A percentile compares a stretch with the other conserved stretches of the same genome.
Conservation (phyloP, 805 yeast species). For the Wickerhamomyces sydowiorum region DNA sequence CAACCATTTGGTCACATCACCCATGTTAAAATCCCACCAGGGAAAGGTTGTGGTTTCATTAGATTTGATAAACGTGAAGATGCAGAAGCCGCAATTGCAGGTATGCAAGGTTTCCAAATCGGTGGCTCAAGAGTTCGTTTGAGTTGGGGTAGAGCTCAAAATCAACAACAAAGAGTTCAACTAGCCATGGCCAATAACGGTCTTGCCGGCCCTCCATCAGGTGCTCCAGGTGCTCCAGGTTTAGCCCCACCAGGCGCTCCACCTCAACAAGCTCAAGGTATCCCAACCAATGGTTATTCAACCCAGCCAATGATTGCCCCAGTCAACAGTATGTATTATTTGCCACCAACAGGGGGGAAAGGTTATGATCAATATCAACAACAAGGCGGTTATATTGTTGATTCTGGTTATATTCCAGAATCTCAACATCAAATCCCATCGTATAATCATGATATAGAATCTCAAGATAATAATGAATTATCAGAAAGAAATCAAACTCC, state of each 20-base stretch:
- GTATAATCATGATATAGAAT: neutral
- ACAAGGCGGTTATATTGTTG: neutral
- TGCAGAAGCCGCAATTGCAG: slow-evolving; percentile 72
- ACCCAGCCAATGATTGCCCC: slow-evolving; percentile 10
- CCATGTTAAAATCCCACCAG: slow-evolving; percentile 70
- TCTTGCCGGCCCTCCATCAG: neutral
- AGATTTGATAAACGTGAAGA: slow-evolving; percentile 61
- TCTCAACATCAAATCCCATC: neutral
- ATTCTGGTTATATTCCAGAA: neutral
- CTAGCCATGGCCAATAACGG: slow-evolving; percentile 16
- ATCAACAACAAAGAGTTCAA: slow-evolving; percentile 15
- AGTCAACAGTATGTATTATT: slow-evolving; percentile 13
- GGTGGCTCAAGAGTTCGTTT: slow-evolving; percentile 70
- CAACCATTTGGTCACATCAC: slow-evolving; percentile 68
- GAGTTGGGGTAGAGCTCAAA: slow-evolving; percentile 62
- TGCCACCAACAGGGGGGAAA: slow-evolving; percentile 9
- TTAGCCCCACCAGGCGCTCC: slow-evolving; percentile 4
- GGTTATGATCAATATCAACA: slow-evolving; percentile 7
- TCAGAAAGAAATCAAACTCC: neutral
- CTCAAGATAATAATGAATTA: neutral
- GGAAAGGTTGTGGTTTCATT: slow-evolving; percentile 77
- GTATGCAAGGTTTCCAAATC: slow-evolving; percentile 73
- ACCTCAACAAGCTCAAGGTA: neutral
- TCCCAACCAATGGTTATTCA: slow-evolving; percentile 4
- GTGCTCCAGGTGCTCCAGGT: slow-evolving; percentile 1